Evolutionary conservation across 2,329 filamentous ascomycete genomes (phyloP).

Genomic region (Colletotrichum cuscutae): DNA sequence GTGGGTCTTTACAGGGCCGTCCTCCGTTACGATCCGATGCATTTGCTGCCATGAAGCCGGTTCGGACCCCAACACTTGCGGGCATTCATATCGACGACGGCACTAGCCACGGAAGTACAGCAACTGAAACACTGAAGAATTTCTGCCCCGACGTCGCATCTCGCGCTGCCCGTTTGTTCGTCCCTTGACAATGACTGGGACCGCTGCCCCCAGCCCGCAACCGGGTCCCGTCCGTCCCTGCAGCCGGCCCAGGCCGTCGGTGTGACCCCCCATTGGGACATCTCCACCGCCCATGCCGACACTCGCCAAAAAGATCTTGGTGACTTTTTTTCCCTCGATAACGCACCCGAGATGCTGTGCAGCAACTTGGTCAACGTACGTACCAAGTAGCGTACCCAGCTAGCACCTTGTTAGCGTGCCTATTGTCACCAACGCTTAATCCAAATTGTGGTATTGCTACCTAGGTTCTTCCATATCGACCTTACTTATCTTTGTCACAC

Average conservation of each 20-base stretch:
- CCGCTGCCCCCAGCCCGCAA: neutral
- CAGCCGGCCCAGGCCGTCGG: slow-evolving; percentile 32
- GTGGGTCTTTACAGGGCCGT: slow-evolving; percentile 25
- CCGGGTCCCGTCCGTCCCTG: slow-evolving; percentile 26
- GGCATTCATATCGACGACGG: neutral
- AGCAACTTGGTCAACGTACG: neutral
- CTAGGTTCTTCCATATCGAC: neutral
- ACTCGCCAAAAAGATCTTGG: slow-evolving; percentile 9
- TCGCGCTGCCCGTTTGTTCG: slow-evolving; percentile 18
- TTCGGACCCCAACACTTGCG: slow-evolving; percentile 24
- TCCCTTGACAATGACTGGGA: slow-evolving; percentile 13
- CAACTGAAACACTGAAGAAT: slow-evolving; percentile 35
- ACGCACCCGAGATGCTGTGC: neutral
- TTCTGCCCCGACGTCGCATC: slow-evolving; percentile 14
- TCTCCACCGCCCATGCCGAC: neutral
- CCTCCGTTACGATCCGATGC: slow-evolving; percentile 22
- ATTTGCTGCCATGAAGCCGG: slow-evolving; percentile 11
- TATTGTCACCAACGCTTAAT: neutral
- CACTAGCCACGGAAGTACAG: neutral
- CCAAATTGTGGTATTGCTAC: neutral
- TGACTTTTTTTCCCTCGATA: neutral
- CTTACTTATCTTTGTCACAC: neutral
- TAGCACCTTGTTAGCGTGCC: slow-evolving; percentile 10
- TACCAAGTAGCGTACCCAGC: neutral
- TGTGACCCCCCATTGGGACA: slow-evolving; percentile 22